These are phyloP conservation scores for Veloboletus limbatus DNA, from an alignment of 1,284 basidiomycete species.

Conservation along the genomic window DNA sequence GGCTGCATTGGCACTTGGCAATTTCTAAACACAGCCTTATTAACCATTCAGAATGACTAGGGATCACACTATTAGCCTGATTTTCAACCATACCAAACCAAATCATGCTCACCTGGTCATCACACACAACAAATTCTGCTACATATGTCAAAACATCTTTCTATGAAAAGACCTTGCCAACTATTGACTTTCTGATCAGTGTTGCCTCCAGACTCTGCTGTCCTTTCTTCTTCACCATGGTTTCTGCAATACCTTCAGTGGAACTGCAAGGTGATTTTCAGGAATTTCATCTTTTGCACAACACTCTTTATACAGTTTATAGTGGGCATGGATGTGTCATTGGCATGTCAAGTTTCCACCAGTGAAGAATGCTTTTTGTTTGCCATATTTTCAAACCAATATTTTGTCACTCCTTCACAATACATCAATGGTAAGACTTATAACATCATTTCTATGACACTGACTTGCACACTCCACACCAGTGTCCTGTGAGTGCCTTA, in stretches of 20 bases:
- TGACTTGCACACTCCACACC: too few relatives aligned
- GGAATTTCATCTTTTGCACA: background rate
- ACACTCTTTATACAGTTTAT: background rate
- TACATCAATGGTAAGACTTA: too few relatives aligned
- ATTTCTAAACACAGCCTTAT: background rate
- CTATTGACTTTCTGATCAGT: background rate
- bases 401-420: too few relatives aligned
- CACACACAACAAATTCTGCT: background rate
- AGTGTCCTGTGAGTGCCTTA: too few relatives aligned
- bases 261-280: background rate
- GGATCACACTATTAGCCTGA: too few relatives aligned
- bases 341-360: background rate
- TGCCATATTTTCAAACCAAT: background rate
- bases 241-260: background rate
- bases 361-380: background rate
- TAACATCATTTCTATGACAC: too few relatives aligned
- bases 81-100: too few relatives aligned
- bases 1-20: background rate
- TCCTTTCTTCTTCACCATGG: too few relatives aligned
- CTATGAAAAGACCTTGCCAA: background rate
- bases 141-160: background rate
- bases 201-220: background rate
- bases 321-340: background rate
- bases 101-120: background rate
- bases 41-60: too few relatives aligned